Percentiles rank a stretch among this genome's conserved stretches.
Evolutionary conservation across 2,329 filamentous ascomycete genomes (phyloP).

Genomic region (Fusarium sp.): DNA sequence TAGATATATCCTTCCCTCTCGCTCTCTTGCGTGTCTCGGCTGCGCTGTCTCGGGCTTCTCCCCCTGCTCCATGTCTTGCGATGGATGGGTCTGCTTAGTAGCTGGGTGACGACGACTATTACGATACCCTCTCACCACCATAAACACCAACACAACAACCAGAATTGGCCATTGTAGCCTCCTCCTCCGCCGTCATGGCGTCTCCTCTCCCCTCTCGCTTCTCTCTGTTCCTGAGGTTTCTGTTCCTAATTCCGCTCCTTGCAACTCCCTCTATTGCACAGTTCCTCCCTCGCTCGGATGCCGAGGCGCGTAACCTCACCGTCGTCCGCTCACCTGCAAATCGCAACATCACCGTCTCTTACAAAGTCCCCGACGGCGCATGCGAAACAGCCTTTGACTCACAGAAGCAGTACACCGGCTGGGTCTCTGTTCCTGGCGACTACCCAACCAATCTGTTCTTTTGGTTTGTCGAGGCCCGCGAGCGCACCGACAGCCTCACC

Average conservation of each 20-base stretch:
- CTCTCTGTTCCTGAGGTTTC: constrained; percentile 26
- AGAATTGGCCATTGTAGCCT: neutral
- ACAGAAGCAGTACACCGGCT: constrained; percentile 81
- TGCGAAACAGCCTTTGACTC: constrained; percentile 76
- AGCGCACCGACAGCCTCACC: constrained; percentile 61
- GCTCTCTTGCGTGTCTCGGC: constrained; percentile 19
- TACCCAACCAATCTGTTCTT: constrained; percentile 69
- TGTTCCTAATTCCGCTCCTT: constrained; percentile 37
- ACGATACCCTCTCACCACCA: constrained; percentile 35
- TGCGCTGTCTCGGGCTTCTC: constrained; percentile 5
- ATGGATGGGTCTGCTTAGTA: constrained; percentile 37
- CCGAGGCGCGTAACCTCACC: constrained; percentile 61
- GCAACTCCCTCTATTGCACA: constrained; percentile 49
- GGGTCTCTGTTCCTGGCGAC: constrained; percentile 73
- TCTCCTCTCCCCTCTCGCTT: constrained; percentile 15
- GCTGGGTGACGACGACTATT: constrained; percentile 43
- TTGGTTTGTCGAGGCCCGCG: constrained; percentile 65
- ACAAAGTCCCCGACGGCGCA: constrained; percentile 73
- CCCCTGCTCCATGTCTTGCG: constrained; percentile 2
- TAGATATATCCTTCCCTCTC: constrained; percentile 14
- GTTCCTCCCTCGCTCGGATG: constrained; percentile 51
- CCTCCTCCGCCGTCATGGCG: constrained; percentile 30
- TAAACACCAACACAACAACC: neutral
- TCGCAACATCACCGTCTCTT: constrained; percentile 76
- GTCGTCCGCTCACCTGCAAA: constrained; percentile 75